A percentile compares a stretch with the other conserved stretches of the same genome.
phyloP scores from a whole-genome alignment of 2,329 filamentous ascomycete species.

The Pseudogymnoascus sp. region DNA sequence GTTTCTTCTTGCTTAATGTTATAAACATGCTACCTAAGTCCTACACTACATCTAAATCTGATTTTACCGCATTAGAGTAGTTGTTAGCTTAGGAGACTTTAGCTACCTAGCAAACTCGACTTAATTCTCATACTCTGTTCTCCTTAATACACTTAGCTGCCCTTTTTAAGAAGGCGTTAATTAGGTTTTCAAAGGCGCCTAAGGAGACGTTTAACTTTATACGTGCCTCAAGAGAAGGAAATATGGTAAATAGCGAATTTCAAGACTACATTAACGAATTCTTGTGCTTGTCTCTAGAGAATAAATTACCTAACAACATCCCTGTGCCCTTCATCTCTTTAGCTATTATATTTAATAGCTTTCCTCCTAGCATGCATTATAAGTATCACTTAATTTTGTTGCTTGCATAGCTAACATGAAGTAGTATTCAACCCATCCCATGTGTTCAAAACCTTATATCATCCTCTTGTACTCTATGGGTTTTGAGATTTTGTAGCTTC shows the following conservation, averaged over 20 bases:
- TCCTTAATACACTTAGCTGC: slow-evolving; percentile 15
- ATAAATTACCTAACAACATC: slow-evolving; percentile 14
- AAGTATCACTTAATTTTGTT: slow-evolving; percentile 8
- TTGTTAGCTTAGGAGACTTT: slow-evolving; percentile 13
- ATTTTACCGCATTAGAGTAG: slow-evolving; percentile 11
- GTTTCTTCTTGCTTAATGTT: slow-evolving; percentile 16
- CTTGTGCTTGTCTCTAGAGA: slow-evolving; percentile 10
- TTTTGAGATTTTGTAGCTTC: slow-evolving; percentile 11
- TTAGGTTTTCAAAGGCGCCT: slow-evolving; percentile 10
- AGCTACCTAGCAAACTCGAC: slow-evolving; percentile 9
- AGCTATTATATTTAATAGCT: slow-evolving; percentile 19
- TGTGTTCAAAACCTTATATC: slow-evolving; percentile 17
- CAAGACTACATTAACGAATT: slow-evolving; percentile 13
- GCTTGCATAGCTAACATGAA: slow-evolving; percentile 2
- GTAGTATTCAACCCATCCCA: slow-evolving; percentile 15
- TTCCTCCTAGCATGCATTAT: slow-evolving; percentile 20
- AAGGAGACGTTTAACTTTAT: slow-evolving; percentile 17
- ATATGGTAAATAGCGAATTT: slow-evolving; percentile 13
- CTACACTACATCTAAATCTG: not conserved
- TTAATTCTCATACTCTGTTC: slow-evolving; percentile 15
- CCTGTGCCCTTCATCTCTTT: slow-evolving; percentile 18
- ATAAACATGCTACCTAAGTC: slow-evolving; percentile 10
- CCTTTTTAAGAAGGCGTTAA: slow-evolving; percentile 16
- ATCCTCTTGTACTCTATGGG: slow-evolving; percentile 10
- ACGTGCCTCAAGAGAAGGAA: slow-evolving; percentile 10